Evolutionary conservation across 495 filamentous ascomycete species (phyloP), one percentile per base, ranked within the genome.

Genomic region (Elasticomyces elasticus): DNA sequence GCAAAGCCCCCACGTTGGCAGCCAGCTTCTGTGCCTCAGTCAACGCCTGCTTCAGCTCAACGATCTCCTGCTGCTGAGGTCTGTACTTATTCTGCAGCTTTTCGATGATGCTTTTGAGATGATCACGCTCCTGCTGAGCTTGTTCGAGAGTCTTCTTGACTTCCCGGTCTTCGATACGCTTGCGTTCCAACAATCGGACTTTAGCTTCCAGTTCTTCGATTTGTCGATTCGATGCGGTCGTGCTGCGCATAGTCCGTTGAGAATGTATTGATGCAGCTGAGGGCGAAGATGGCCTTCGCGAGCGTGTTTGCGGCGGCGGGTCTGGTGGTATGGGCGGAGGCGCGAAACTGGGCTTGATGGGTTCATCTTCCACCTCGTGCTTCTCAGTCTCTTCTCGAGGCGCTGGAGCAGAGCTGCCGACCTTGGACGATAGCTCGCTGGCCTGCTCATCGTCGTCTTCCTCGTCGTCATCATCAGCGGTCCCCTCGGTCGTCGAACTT

Each of bases 41-140:
- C 30, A 94, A 64, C 49, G 84, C 79, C 56, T 82, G 86, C 46
- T 81, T 81, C 20, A 95, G 67, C 1, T 90, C 85, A 4, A 70
- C 71, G 50, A 87, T 80, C 57, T 97, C 92, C 60, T 86, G 79
- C 59, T 89, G 84, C 54, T 90, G 88, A 0, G 86, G 80, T 57
- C 94, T 87, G 54, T 86, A 90, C 66, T 97, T 97, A 13, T 81
- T 76, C 67, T 92, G 87, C 49, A 98, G 69, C 56, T 92, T 98
- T 63, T 94, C 85, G 35, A 97, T 94, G 59, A 96, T 90, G 1
- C 70, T 71, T 64, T 95, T 86, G 54, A 88, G 94, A 53, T 87
- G 87, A 63, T 95, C 88, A 10, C 84, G 78, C 61, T 97, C 89
- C 10, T 76, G 70, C 62, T 89, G 83, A 31, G 89, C 64, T 54